Base-by-base conservation (phyloP, 352 stramenopile genomes). In the Globisporangium uncinulatum region DNA sequence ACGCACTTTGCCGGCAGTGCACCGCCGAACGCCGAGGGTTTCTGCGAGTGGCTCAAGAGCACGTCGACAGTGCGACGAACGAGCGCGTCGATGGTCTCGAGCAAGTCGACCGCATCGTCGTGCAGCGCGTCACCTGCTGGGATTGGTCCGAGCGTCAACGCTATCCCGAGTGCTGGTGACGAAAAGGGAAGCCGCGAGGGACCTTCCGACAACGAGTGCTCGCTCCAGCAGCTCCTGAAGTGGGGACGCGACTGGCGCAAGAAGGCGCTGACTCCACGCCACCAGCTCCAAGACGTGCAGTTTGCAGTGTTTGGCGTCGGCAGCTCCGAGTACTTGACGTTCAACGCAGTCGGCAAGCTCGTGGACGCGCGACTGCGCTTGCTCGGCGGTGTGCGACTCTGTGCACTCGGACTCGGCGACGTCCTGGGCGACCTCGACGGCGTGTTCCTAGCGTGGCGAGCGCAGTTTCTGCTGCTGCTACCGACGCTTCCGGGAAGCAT, bases 261-360 rank as follows among this genome's bases (percentile, higher is more conserved):
- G 51, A 50, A 29, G 15, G 19, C 19, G 17, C 34, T 34, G 0
- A 20, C 14, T 43, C 45, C 29, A 20, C 29, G 20, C 10, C 43
- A 37, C 9, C 37, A 5, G n/a, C 32, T 41, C 15, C 65, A 91
- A 31, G 36, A 65, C 11, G 74, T 96, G 53, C 67, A 96, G 44
- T 99, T 86, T 67, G 78, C 87, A 9, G 94, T 98, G 0, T 99
- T 99, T 86, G 96, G 94, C 39, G 76, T 99, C 4, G 97, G 95
- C 5, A 98, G 98, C 69, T 93, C 70, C 6, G 77, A 95, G 60
- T 98, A 98, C 62, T 81, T 97, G 49, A 89, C 98, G 46, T 99
- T 89, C 76, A 98, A 98, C 70, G 76, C 83, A 15, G 96, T 97
- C 76, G 91, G 83, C 9, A 97, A 96, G 56, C 90, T 89, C 24